Percentiles rank a stretch among this genome's conserved stretches.
Conservation (phyloP, 768 basidiomycete species). For the Amanita thiersii region DNA sequence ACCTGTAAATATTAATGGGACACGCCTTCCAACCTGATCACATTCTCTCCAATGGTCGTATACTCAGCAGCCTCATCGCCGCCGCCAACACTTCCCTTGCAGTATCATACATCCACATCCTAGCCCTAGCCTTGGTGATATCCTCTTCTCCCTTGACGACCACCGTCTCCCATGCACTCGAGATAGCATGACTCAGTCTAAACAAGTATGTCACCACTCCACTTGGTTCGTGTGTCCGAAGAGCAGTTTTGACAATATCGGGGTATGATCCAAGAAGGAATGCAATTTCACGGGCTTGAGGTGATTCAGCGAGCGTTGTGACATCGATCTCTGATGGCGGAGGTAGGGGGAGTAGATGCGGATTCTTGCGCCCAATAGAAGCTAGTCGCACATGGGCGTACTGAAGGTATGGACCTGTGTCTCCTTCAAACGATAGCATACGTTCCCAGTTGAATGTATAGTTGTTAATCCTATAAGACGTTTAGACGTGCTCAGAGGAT, state of each 20-base stretch:
- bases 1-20: no score
- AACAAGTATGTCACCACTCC: conserved; percentile 89
- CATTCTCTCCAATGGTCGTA: conserved; percentile 91
- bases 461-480: conserved; percentile 73
- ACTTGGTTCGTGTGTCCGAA: conserved; percentile 82
- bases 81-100: conserved; percentile 86
- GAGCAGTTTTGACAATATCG: conserved; percentile 79
- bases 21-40: no score
- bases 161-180: conserved; percentile 86
- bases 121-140: conserved; percentile 66
- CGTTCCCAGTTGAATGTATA: conserved; percentile 93
- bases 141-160: conserved; percentile 81
- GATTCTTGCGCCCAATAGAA: conserved; percentile 89
- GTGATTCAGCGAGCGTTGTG: conserved; percentile 54
- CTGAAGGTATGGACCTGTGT: conserved; percentile 93
- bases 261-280: conserved; percentile 89
- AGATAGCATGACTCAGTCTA: conserved; percentile 80
- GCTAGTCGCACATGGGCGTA: conserved; percentile 92
- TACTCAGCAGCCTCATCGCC: conserved; percentile 81
- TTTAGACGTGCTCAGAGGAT: conserved; percentile 4
- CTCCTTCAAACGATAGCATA: conserved; percentile 94
- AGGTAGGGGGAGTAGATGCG: conserved; percentile 74
- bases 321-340: conserved; percentile 61
- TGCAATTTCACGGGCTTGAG: conserved; percentile 75
- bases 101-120: conserved; percentile 83